Base-by-base conservation (phyloP, 2,329 filamentous ascomycete species). In the Cladophialophora exuberans region DNA sequence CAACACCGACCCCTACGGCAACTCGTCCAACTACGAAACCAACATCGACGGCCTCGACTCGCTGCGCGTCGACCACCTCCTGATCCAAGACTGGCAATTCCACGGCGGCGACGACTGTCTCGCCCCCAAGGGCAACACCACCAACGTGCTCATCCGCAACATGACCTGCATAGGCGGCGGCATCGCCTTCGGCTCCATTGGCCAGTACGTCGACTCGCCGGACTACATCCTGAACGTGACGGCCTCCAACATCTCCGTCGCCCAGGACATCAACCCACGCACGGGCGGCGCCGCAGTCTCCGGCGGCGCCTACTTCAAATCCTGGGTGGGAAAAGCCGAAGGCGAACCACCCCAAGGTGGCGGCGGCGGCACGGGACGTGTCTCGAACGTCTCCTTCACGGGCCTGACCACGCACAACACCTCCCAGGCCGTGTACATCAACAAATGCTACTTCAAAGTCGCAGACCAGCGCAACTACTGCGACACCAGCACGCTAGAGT, bases 21-120 rank as follows among this genome's bases (percentile, higher is more conserved):
- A 49, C 26, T 49, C 45, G 7, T 49, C 45, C 45, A 49, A 49
- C 33, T 49, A 38, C 31, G 45, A 49, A 31, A 49, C 45, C 3
- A 49, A 49, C 33, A 49, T 49, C 15, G 45, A 49, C 23, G 45
- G 45, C 15, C 45, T 49, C 20, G 45, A 49, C 30, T 49, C 45
- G 10, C 15, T 49, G 31, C 31, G 45, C 25, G 45, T 49, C 11
- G 45, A 49, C 31, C 45, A 49, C 33, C 45, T 49, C 22, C 45
- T 49, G 15, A 26, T 49, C 13, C 36, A 35, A 23, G 45, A 49
- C 20, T 49, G 45, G 45, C 22, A 31, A 26, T 49, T 49, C 15
- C 45, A 49, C 15, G 45, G 45, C 13, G 45, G 45, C 15, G 45
- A 49, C 28, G 45, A 49, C 18, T 49, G 45, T 28, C 31, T 49